Conservation (phyloP, 2,329 filamentous ascomycete genomes). For the Colletotrichum horii region DNA sequence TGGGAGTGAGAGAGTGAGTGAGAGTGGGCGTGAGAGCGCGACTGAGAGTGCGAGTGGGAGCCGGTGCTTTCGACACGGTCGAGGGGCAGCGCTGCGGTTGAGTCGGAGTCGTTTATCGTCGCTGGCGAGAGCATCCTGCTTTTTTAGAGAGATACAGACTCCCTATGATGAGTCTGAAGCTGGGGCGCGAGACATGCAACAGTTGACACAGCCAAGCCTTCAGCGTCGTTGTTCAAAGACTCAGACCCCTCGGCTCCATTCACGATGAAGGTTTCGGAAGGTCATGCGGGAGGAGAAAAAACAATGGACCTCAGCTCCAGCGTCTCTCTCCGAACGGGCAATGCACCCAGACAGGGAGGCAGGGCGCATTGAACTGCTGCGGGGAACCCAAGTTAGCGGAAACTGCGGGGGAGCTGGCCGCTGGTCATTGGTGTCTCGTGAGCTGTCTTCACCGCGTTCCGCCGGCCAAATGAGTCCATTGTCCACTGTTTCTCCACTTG, state of each 20-base stretch:
- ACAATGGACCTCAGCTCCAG: not conserved
- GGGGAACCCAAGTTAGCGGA: constrained; percentile 11
- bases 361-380: constrained; percentile 3
- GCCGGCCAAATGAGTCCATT: not conserved
- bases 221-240: not conserved
- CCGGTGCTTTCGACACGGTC: not conserved
- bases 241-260: not conserved
- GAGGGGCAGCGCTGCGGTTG: not conserved
- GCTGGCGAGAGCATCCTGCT: not conserved
- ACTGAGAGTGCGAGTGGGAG: not conserved
- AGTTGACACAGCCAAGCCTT: not conserved
- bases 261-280: constrained; percentile 1
- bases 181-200: not conserved
- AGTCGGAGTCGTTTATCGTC: not conserved
- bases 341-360: not conserved
- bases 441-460: not conserved
- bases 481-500: not conserved
- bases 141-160: not conserved
- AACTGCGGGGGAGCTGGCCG: not conserved
- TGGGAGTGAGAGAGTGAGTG: not conserved
- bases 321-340: not conserved
- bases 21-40: not conserved
- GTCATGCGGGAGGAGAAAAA: constrained; percentile 9
- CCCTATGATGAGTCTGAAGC: not conserved
- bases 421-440: not conserved